These are phyloP conservation scores for Colletotrichum higginsianum DNA, from an alignment of 2,329 filamentous ascomycete genomes.

Conservation along the genomic window DNA sequence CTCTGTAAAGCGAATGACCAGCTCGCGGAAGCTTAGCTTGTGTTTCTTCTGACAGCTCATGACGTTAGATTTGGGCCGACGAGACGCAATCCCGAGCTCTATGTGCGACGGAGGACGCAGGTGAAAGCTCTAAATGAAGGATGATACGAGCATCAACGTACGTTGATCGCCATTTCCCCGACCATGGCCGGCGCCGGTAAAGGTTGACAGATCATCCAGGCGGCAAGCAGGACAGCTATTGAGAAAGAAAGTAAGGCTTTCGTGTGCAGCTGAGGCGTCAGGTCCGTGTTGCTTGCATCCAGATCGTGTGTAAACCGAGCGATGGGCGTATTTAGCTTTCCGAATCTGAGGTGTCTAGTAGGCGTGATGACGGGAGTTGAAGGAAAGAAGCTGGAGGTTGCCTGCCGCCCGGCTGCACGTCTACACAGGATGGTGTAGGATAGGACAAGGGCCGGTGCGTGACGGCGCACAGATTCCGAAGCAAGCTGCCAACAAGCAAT, in stretches of 20 bases:
- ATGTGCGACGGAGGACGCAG: neutral
- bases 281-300: slow-evolving; percentile 5
- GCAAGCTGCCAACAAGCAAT: neutral
- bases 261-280: neutral
- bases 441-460: neutral
- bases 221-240: neutral
- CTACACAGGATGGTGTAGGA: neutral
- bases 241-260: neutral
- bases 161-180: neutral
- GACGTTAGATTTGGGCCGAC: neutral
- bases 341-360: no score
- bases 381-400: neutral
- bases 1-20: neutral
- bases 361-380: neutral
- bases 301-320: slow-evolving; percentile 2
- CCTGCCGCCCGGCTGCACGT: neutral
- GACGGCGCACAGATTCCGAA: neutral
- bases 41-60: slow-evolving; percentile 1
- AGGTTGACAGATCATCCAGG: neutral
- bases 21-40: neutral
- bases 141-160: slow-evolving; percentile 8
- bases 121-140: neutral
- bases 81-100: neutral
- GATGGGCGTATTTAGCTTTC: slow-evolving; percentile 1
- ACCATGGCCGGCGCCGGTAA: neutral